Conservation (phyloP, 768 basidiomycete species). For the Suillus americanus region DNA sequence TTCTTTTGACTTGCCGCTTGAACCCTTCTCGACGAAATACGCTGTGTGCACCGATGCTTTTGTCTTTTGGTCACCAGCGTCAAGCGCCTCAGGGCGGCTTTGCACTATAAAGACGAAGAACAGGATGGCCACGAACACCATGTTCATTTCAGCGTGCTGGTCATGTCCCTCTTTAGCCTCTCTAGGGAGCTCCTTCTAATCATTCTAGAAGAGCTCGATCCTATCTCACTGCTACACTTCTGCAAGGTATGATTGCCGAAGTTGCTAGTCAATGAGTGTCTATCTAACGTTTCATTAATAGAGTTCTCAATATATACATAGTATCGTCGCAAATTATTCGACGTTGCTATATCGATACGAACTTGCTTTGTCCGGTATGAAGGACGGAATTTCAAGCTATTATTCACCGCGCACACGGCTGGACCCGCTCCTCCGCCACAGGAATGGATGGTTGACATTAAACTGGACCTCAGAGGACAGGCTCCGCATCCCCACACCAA, state of each 20-base stretch:
- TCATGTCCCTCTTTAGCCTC: constrained; percentile 35
- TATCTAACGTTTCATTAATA: constrained; percentile 9
- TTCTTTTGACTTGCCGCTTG: constrained; percentile 29
- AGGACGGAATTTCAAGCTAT: constrained; percentile 24
- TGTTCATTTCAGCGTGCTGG: constrained; percentile 32
- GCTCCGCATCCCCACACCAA: constrained; percentile 30
- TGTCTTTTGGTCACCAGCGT: constrained; percentile 30
- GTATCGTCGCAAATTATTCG: constrained; percentile 23
- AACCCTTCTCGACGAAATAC: constrained; percentile 28
- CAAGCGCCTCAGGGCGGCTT: constrained; percentile 20
- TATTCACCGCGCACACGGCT: constrained; percentile 23
- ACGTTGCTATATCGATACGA: constrained; percentile 33
- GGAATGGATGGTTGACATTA: constrained; percentile 34
- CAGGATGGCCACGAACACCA: constrained; percentile 12
- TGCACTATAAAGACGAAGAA: constrained; percentile 28
- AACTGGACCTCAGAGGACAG: constrained; percentile 31
- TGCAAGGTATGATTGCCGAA: constrained; percentile 22
- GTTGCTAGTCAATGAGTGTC: not conserved
- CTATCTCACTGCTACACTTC: constrained; percentile 32
- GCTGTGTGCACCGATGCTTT: constrained; percentile 32
- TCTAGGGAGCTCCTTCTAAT: constrained; percentile 28
- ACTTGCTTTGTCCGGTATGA: constrained; percentile 31
- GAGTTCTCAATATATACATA: constrained; percentile 25
- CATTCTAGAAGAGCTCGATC: constrained; percentile 34
- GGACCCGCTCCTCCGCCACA: constrained; percentile 29